Percentiles rank a stretch among this genome's conserved stretches.
Conservation (phyloP, 2,329 filamentous ascomycete species). For the Gnomoniopsis sp. region DNA sequence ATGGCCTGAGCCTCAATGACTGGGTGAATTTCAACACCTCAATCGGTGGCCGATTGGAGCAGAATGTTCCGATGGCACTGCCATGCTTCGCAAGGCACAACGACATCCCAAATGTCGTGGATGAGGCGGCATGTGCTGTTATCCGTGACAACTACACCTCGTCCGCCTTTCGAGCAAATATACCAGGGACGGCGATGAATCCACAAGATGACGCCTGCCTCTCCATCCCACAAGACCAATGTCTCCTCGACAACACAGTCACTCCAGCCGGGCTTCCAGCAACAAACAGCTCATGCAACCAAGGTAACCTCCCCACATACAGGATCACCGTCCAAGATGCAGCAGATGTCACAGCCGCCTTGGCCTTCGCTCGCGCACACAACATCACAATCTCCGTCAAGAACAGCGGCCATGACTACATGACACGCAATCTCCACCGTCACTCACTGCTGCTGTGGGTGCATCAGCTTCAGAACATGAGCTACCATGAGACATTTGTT, state of each 20-base stretch:
- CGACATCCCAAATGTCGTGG: slow-evolving; percentile 14
- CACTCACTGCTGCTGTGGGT: slow-evolving; percentile 28
- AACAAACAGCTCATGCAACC: slow-evolving; percentile 22
- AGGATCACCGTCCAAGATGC: slow-evolving; percentile 21
- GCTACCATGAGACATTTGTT: slow-evolving; percentile 21
- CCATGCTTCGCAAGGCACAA: slow-evolving; percentile 29
- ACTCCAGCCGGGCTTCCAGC: slow-evolving; percentile 20
- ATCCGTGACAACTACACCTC: slow-evolving; percentile 25
- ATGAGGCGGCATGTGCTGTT: slow-evolving; percentile 22
- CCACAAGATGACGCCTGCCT: slow-evolving; percentile 26
- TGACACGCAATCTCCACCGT: slow-evolving; percentile 28
- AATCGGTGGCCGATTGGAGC: background rate
- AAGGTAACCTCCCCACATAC: slow-evolving; percentile 25
- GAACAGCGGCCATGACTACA: slow-evolving; percentile 33
- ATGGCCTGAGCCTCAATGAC: background rate
- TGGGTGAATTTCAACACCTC: slow-evolving; percentile 1
- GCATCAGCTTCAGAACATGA: slow-evolving; percentile 24
- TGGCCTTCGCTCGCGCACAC: slow-evolving; percentile 22
- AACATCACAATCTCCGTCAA: slow-evolving; percentile 27
- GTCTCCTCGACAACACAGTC: slow-evolving; percentile 23
- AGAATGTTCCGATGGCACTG: slow-evolving; percentile 17
- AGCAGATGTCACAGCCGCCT: slow-evolving; percentile 20
- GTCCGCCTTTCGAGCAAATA: slow-evolving; percentile 22
- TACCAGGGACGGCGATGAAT: slow-evolving; percentile 25
- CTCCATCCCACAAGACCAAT: slow-evolving; percentile 26